Evolutionary conservation across 1,139 yeast genomes (phyloP), one percentile per base, ranked within the genome.

Genomic region (Suhomyces coccinellae): DNA sequence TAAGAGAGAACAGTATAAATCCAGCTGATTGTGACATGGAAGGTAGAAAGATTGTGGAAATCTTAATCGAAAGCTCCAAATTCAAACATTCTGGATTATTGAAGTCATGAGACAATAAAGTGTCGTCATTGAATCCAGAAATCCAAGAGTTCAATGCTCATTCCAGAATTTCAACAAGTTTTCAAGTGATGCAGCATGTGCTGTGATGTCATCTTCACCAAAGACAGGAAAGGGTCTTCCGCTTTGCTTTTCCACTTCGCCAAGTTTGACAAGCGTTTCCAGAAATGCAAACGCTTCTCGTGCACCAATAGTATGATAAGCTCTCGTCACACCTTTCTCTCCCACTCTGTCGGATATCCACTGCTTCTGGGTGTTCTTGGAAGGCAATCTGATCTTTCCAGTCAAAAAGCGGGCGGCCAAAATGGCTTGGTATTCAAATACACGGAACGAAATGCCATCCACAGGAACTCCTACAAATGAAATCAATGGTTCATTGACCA

Each of bases 371-470:
- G 59, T 62, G 5, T 49, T 39, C 15, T 54, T 42, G 9, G 63
- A 40, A 4, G 77, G 77, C 44, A 69, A 48, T 5, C 50, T 36
- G 11, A 67, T 52, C 35, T 59, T 62, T 1, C 73, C 73, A 0
- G 70, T 57, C n/a, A 71, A 50, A 46, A 56, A 71, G 29, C 73
- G 52, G 42, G 73, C 43, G 0, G 71, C 60, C 13, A 68, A 49
- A 2, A 73, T 58, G 3, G 77, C 72, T 52, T 73, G 78, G 46
- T 58, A 71, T 50, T 73, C 77, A 52, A 73, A 73, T 0, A 69
- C 77, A 36, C 78, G 45, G 46, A 66, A 46, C 2, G 71, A 65
- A 6, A 68, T 55, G 2, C 67, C 77, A 57, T 73, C 77, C 4
- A 69, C 61, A 11, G 77, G 77, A 2, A 71, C 66, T 10, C 79